These are phyloP conservation scores for Blepharisma stoltei DNA, from an alignment of 73 alveolate genomes.

Conservation along the genomic window DNA sequence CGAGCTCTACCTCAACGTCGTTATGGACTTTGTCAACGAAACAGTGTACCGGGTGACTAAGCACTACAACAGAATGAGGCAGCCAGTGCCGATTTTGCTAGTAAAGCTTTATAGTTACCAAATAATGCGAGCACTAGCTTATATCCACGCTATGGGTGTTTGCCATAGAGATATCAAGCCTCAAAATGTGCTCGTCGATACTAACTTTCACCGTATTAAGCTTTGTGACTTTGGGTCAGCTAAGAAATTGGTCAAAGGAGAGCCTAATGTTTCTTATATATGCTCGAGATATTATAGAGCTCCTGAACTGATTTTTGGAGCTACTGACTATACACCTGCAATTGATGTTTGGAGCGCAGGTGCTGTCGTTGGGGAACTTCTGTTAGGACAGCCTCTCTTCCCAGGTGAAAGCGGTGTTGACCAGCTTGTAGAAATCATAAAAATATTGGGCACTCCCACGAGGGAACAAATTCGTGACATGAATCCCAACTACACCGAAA, in stretches of 20 bases:
- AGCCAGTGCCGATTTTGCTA: constrained; percentile 80
- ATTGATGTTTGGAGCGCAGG: constrained; percentile 90
- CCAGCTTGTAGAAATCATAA: constrained; percentile 77
- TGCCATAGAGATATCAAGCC: constrained; percentile 91
- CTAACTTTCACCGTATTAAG: constrained; percentile 52
- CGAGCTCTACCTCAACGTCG: constrained; percentile 69
- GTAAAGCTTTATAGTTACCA: constrained; percentile 86
- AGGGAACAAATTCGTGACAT: constrained; percentile 72
- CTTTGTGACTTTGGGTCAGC: constrained; percentile 97
- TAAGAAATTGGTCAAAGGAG: constrained; percentile 84
- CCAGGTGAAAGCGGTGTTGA: constrained; percentile 77
- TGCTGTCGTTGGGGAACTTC: constrained; percentile 85
- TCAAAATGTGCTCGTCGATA: constrained; percentile 73
- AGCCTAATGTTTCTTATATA: constrained; percentile 90
- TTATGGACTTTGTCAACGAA: constrained; percentile 76
- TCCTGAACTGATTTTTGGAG: constrained; percentile 96
- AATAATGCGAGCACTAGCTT: constrained; percentile 73
- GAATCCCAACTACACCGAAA: constrained; percentile 83
- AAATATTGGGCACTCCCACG: constrained; percentile 85
- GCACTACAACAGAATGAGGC: constrained; percentile 82
- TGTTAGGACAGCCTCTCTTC: constrained; percentile 73
- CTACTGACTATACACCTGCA: constrained; percentile 82
- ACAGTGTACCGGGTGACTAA: constrained; percentile 76
- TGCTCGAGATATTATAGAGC: constrained; percentile 88
- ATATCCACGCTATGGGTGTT: constrained; percentile 76